Evolutionary conservation across 2,329 filamentous ascomycete genomes (phyloP).

Genomic region (Cladosporium sp.): DNA sequence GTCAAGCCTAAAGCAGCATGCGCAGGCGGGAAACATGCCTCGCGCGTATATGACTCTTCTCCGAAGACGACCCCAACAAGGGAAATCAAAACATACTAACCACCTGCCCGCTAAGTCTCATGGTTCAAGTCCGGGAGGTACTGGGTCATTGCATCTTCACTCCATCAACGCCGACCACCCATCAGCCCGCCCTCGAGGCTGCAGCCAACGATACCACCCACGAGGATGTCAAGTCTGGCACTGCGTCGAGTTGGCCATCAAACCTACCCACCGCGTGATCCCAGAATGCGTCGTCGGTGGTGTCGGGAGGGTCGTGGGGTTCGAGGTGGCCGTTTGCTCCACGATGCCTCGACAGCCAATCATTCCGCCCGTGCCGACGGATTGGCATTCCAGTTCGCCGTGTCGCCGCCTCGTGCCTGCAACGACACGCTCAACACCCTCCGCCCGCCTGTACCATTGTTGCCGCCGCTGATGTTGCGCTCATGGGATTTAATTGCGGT

Average conservation of each 20-base stretch:
- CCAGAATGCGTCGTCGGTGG: background rate
- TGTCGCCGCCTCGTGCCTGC: constrained; percentile 6
- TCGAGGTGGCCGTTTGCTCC: background rate
- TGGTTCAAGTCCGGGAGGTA: background rate
- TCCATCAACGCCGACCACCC: background rate
- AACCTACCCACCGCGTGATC: constrained; percentile 1
- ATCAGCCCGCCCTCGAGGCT: background rate
- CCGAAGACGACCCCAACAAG: background rate
- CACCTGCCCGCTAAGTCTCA: background rate
- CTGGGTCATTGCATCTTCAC: background rate
- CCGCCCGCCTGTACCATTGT: background rate
- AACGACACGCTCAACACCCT: constrained; percentile 16
- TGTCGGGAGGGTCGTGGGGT: background rate
- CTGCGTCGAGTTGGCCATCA: background rate
- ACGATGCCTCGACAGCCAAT: constrained; percentile 12
- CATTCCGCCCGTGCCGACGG: constrained; percentile 15
- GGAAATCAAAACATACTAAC: background rate
- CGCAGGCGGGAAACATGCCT: background rate
- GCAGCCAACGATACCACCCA: constrained; percentile 2
- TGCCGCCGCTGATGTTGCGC: background rate
- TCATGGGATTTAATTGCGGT: background rate
- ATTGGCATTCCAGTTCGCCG: constrained; percentile 12
- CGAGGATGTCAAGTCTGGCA: background rate
- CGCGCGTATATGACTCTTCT: background rate
- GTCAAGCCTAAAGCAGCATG: background rate